These are phyloP conservation scores for Chondrus crispus DNA, from an alignment of 23 red algal genomes.

Conservation along the genomic window DNA sequence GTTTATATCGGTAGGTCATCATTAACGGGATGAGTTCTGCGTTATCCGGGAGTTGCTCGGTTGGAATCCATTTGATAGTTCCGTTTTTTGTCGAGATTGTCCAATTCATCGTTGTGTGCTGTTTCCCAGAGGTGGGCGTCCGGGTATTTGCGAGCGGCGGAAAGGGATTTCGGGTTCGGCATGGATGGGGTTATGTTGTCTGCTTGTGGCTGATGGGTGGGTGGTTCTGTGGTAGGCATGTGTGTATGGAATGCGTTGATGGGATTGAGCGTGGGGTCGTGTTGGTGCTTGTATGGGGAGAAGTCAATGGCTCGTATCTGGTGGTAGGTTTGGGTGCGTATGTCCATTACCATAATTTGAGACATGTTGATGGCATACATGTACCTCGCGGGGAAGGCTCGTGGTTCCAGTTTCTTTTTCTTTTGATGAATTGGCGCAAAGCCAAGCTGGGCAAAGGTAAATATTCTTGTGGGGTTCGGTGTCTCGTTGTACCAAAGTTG, in stretches of 20 bases:
- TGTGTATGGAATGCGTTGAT: background rate
- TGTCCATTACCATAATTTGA: background rate
- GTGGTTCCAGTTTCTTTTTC: background rate
- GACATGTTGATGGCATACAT: background rate
- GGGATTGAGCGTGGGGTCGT: background rate
- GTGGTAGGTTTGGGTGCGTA: background rate
- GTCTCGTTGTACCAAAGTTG: background rate
- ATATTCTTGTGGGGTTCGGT: background rate
- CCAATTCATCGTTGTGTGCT: background rate
- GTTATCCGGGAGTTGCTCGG: background rate
- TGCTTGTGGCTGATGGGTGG: background rate
- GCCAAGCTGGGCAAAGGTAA: background rate
- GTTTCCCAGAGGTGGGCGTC: background rate
- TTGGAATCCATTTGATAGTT: background rate
- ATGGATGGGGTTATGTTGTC: background rate
- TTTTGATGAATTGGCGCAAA: background rate
- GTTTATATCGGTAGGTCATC: background rate
- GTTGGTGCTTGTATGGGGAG: background rate
- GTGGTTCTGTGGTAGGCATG: background rate
- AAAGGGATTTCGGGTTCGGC: background rate
- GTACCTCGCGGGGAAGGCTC: background rate
- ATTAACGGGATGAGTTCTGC: background rate
- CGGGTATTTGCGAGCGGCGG: background rate
- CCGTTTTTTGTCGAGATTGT: background rate
- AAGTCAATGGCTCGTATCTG: background rate